Evolutionary conservation across 257 asterid species (phyloP), one percentile per base, ranked within the genome.

Genomic region (Solanum paucissectum): DNA sequence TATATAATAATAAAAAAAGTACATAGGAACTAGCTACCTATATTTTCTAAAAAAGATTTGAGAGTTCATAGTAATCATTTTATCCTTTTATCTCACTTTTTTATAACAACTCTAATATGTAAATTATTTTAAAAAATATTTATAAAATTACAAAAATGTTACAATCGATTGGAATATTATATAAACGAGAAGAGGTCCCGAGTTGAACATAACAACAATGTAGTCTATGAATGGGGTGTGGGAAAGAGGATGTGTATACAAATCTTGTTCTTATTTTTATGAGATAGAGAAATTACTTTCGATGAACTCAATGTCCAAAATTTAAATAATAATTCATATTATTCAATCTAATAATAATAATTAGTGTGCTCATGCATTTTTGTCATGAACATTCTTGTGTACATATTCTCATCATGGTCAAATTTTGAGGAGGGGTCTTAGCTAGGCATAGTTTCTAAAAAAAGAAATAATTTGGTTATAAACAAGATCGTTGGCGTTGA

Each of bases 381-480:
- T 71, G 79, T 73, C 46, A 73, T 73, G 81, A 73, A 73, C 81
- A 20, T 71, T 32, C 6, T 33, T 34, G 81, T 72, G 81, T 72
- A 72, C 81, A 34, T 34, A 72, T 18, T 16, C 52, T 76, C 84
- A 27, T 76, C 7, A 37, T 37, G 52, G 27, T 76, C 20, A 40
- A 76, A 36, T 72, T 74, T 74, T 74, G 64, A 73, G 5, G 27
- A 27, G 12, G 12, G 9, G 27, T 79, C 5, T 64, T 64, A 64
- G 33, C n/a, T 79, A 18, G 27, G 66, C 38, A 18, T 46, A 49
- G 68, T 55, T 87, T 7, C 49, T 88, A 86, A 93, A 91, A 89
- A 94, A 93, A 33, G 90, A 91, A 88, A 91, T 87, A 84, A 94
- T 88, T 46, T 94, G 93, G 66, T 84, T 40, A 73, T 93, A 94